These are phyloP conservation scores for Colletotrichum sp. DNA, from an alignment of 2,329 filamentous ascomycete genomes.

Conservation along the genomic window DNA sequence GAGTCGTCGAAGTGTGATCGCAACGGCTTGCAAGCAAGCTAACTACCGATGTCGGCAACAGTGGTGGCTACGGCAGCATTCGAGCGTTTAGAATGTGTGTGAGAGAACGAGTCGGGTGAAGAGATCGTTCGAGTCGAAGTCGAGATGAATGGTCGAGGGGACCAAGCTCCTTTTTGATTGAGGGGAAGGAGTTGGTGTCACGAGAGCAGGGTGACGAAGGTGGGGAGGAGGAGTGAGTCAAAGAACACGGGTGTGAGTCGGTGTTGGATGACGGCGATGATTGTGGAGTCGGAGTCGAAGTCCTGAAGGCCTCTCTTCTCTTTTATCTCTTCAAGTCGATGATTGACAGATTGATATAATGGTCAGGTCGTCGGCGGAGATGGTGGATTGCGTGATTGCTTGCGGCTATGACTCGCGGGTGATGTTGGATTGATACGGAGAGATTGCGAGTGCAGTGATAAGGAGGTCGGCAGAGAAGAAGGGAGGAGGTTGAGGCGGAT, in stretches of 20 bases:
- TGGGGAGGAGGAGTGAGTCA: slow-evolving; percentile 19
- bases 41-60: slow-evolving; percentile 22
- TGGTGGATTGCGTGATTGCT: slow-evolving; percentile 19
- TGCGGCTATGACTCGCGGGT: slow-evolving; percentile 13
- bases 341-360: neutral
- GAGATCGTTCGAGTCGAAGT: neutral
- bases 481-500: slow-evolving; percentile 18
- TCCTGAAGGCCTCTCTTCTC: slow-evolving; percentile 19
- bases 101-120: neutral
- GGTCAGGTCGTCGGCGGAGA: slow-evolving; percentile 7
- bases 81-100: slow-evolving; percentile 2
- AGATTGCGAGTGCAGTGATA: neutral
- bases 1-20: slow-evolving; percentile 9
- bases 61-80: slow-evolving; percentile 20
- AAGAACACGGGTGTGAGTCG: slow-evolving; percentile 3
- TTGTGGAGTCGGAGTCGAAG: neutral
- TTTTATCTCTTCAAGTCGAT: slow-evolving; percentile 13
- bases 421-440: neutral
- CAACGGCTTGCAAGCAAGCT: slow-evolving; percentile 25
- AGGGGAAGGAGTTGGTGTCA: neutral
- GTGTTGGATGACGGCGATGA: slow-evolving; percentile 5
- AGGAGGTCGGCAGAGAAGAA: neutral
- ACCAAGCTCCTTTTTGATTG: neutral
- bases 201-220: slow-evolving; percentile 1
- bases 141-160: neutral